Conservation (phyloP, 2,329 filamentous ascomycete genomes). For the Sarocladium brachiariae region DNA sequence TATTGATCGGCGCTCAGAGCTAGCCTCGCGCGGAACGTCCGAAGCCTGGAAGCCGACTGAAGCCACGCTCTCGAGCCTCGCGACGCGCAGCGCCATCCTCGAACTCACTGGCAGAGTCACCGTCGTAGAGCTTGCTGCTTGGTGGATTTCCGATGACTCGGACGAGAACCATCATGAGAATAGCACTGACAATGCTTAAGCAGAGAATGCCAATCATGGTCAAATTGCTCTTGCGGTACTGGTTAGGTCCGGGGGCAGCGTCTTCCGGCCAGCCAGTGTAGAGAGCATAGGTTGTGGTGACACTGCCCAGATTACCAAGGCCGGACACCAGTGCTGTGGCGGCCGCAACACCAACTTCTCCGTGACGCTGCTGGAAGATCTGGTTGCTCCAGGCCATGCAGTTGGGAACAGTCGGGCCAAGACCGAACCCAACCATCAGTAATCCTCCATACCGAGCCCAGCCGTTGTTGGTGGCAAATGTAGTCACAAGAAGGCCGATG, state of each 20-base stretch:
- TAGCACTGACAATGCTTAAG: constrained; percentile 66
- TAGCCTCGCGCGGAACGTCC: neutral
- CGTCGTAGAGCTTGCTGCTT: constrained; percentile 36
- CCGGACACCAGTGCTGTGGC: constrained; percentile 81
- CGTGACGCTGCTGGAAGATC: constrained; percentile 82
- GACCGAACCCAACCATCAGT: constrained; percentile 83
- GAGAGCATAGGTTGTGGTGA: constrained; percentile 81
- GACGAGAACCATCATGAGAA: constrained; percentile 61
- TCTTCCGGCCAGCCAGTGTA: constrained; percentile 84
- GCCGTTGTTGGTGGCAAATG: constrained; percentile 61
- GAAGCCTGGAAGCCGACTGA: constrained; percentile 24
- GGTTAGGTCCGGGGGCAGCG: constrained; percentile 56
- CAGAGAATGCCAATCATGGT: constrained; percentile 82
- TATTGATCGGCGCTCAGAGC: neutral
- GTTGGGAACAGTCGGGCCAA: constrained; percentile 85
- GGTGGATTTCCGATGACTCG: constrained; percentile 49
- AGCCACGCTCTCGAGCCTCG: constrained; percentile 52
- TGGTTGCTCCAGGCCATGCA: constrained; percentile 93
- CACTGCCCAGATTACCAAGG: constrained; percentile 77
- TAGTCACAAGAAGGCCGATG: constrained; percentile 69
- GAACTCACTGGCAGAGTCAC: constrained; percentile 36
- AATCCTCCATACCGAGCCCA: constrained; percentile 86
- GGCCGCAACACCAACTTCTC: constrained; percentile 83
- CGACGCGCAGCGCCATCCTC: constrained; percentile 56
- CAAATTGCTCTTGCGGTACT: constrained; percentile 77